Evolutionary conservation across 441 rosid genomes (phyloP), one percentile per base, ranked within the genome.

Genomic region (Capsella rubella): DNA sequence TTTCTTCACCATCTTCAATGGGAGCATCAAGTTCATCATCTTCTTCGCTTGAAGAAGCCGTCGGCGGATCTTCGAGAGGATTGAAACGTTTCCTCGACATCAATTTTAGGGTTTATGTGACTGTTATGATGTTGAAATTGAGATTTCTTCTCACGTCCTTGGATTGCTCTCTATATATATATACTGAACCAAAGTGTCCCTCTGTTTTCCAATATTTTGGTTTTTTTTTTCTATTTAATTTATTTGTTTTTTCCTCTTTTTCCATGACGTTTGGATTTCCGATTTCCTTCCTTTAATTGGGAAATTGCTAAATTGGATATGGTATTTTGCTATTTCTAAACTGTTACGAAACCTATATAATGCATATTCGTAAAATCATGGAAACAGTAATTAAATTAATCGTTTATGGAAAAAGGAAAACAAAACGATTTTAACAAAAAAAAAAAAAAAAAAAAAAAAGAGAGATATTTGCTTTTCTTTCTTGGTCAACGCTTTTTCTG

Each of bases 51-150:
- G 79, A 71, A 31, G 90, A 79, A 64, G 78, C 85, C 25, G 84
- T 65, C 6, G 84, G 85, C 18, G 82, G 82, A 9, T 78, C 52
- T 31, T 80, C 85, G 16, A 73, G 16, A 2, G 73, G 81, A 59
- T 67, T 54, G 12, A 35, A 34, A 35, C 67, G 67, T 45, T 64
- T 64, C 0, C 25, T 7, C 0, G 72, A 25, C 80, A 77, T 76
- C 3, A 8, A 14, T 7, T 34, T 15, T 25, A 45, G 75, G 65
- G 65, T 71, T 74, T 63, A 8, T 32, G 67, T 10, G 28, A 27
- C 6, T 43, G 46, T 6, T 34, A 34, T 2, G 71, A 52, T n/a
- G 10, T 45, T 14, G 27, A 29, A 52, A 29, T 43, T 51, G 45
- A 39, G 53, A 34, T 14, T 50, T 34, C 8, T 4, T 47, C 18